Evolutionary conservation across 306 rosid species (phyloP).

Genomic region (Argentina anserina): DNA sequence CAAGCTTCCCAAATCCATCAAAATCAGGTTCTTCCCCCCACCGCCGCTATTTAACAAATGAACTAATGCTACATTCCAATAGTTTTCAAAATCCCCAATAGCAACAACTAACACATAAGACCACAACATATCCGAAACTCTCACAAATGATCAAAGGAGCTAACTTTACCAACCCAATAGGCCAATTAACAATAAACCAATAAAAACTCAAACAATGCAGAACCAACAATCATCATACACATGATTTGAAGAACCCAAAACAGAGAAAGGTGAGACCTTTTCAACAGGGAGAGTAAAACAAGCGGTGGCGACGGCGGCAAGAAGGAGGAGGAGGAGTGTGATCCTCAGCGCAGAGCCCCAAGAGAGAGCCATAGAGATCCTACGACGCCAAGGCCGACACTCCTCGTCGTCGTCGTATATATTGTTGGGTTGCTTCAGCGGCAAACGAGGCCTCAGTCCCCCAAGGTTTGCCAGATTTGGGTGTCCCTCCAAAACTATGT

Average conservation of each 20-base stretch:
- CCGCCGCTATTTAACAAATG: too few species aligned
- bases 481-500: slow-evolving; percentile 9
- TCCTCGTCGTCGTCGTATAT: slow-evolving; percentile 51
- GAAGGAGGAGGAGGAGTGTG: slow-evolving; percentile 57
- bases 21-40: neutral
- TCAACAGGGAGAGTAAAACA: slow-evolving; percentile 84
- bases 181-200: slow-evolving; percentile 3
- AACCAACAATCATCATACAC: neutral
- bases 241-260: slow-evolving; percentile 12
- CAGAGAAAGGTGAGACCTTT: slow-evolving; percentile 42
- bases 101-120: neutral
- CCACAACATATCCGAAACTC: neutral
- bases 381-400: slow-evolving; percentile 73
- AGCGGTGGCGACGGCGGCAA: slow-evolving; percentile 58
- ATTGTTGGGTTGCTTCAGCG: slow-evolving; percentile 44
- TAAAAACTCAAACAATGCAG: neutral
- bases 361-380: slow-evolving; percentile 60
- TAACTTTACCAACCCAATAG: neutral
- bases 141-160: neutral
- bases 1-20: neutral
- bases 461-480: slow-evolving; percentile 75
- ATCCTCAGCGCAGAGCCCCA: slow-evolving; percentile 68
- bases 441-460: slow-evolving; percentile 83
- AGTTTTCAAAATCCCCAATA: neutral
- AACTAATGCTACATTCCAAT: neutral